Conservation (phyloP, 768 basidiomycete genomes). For the Leucocoprinus leucothites region DNA sequence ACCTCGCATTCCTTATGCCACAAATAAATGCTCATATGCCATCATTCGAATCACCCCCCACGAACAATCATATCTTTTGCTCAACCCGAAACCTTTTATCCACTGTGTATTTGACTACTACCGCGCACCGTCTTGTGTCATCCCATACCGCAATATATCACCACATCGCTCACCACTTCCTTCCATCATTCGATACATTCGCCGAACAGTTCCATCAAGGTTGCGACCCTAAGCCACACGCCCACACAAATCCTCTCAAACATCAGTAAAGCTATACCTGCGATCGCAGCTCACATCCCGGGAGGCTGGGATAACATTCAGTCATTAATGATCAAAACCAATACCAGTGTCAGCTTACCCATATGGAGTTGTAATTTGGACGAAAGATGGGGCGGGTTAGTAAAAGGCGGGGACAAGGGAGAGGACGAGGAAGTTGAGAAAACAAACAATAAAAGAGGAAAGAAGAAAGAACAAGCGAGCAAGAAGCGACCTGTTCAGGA, state of each 20-base stretch:
- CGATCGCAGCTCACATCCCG: conserved; percentile 63
- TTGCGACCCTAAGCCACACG: conserved; percentile 71
- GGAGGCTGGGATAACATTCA: conserved; percentile 92
- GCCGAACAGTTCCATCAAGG: conserved; percentile 70
- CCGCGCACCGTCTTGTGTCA: neutral
- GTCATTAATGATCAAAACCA: conserved; percentile 87
- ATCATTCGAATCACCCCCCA: neutral
- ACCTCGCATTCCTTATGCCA: neutral
- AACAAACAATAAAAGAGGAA: conserved; percentile 7
- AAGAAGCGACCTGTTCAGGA: conserved; percentile 1
- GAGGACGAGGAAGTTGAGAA: conserved; percentile 24
- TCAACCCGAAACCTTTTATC: neutral
- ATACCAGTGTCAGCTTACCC: conserved; percentile 78
- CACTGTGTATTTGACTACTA: too few relatives aligned
- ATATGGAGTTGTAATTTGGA: conserved; percentile 86
- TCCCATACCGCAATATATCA: neutral
- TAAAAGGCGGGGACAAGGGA: conserved; percentile 18
- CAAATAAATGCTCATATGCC: neutral
- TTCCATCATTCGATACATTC: neutral
- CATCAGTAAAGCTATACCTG: conserved; percentile 74
- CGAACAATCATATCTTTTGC: neutral
- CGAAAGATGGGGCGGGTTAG: conserved; percentile 58
- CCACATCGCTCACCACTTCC: neutral
- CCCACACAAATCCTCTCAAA: conserved; percentile 77
- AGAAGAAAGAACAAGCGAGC: neutral